phyloP scores from a whole-genome alignment of 768 basidiomycete genomes.

The Ramaria sp. region DNA sequence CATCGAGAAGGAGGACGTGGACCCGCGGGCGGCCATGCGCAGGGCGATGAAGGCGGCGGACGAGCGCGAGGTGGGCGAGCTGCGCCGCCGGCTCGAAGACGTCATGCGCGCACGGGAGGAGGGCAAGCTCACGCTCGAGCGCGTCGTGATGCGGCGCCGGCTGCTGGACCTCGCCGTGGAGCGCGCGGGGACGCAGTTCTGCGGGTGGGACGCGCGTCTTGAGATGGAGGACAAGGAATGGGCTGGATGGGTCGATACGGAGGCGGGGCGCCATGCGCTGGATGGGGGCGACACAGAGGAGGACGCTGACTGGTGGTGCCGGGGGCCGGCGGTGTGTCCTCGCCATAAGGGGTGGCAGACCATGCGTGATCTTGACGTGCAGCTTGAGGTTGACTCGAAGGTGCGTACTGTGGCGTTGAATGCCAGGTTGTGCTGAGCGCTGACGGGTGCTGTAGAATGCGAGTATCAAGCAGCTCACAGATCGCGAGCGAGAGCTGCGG shows the following conservation, averaged over 20 bases:
- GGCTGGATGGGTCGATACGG: constrained; percentile 36
- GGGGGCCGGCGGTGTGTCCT: constrained; percentile 62
- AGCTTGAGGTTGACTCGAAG: constrained; percentile 66
- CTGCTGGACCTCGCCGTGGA: constrained; percentile 57
- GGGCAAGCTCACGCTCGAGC: constrained; percentile 59
- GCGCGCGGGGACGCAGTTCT: constrained; percentile 55
- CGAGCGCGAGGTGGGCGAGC: constrained; percentile 43
- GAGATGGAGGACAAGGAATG: constrained; percentile 78
- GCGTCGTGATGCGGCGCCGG: constrained; percentile 59
- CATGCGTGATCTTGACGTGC: constrained; percentile 59
- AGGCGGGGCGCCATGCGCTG: constrained; percentile 23
- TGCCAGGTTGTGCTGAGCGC: not conserved
- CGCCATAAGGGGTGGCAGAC: constrained; percentile 83
- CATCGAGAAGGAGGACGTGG: constrained; percentile 12
- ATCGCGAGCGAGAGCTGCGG: constrained; percentile 68
- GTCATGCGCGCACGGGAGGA: constrained; percentile 52
- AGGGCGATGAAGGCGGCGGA: constrained; percentile 30
- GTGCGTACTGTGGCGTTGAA: constrained; percentile 16
- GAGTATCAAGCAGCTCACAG: constrained; percentile 36
- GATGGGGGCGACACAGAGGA: constrained; percentile 31
- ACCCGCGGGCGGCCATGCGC: constrained; percentile 16
- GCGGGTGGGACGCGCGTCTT: constrained; percentile 84
- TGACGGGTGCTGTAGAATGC: constrained; percentile 4
- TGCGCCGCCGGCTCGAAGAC: constrained; percentile 43
- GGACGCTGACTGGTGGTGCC: constrained; percentile 64